Evolutionary conservation across 441 rosid species (phyloP).

Genomic region (Macaranga tanarius): DNA sequence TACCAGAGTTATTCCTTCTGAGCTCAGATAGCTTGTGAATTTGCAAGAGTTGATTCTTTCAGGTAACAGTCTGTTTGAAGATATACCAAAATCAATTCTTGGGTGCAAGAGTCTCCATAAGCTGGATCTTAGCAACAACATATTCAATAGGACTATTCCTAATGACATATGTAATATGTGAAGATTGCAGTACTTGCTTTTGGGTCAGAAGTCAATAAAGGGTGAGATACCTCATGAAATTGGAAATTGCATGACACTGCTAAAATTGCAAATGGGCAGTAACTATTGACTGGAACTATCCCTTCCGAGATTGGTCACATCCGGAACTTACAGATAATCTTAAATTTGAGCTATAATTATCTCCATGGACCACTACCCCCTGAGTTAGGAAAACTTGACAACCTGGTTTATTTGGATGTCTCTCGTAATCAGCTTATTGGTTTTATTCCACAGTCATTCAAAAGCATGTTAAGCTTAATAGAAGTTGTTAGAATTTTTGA

Average conservation of each 20-base stretch:
- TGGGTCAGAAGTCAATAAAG: constrained; percentile 72
- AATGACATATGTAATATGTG: constrained; percentile 69
- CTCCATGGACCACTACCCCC: constrained; percentile 77
- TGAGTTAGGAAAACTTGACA: constrained; percentile 87
- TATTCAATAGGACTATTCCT: constrained; percentile 80
- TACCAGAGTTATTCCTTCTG: constrained; percentile 61
- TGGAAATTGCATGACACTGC: constrained; percentile 84
- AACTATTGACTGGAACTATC: constrained; percentile 83
- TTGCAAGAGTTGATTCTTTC: constrained; percentile 92
- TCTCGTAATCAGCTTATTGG: constrained; percentile 86
- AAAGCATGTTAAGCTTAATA: constrained; percentile 91
- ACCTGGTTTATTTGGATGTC: constrained; percentile 86
- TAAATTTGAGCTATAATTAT: constrained; percentile 90
- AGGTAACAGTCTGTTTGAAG: constrained; percentile 73
- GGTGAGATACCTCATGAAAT: constrained; percentile 92
- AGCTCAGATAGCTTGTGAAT: constrained; percentile 68
- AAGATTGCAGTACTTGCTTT: constrained; percentile 79
- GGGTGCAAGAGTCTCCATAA: constrained; percentile 86
- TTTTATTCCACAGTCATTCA: constrained; percentile 59
- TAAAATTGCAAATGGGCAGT: constrained; percentile 67
- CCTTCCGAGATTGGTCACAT: constrained; percentile 86
- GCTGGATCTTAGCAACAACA: constrained; percentile 79
- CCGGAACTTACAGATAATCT: constrained; percentile 81
- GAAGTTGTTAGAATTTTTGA: too few species aligned
- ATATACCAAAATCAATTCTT: constrained; percentile 66